phyloP scores from a whole-genome alignment of 805 yeast genomes.

The Candida patagonica region DNA sequence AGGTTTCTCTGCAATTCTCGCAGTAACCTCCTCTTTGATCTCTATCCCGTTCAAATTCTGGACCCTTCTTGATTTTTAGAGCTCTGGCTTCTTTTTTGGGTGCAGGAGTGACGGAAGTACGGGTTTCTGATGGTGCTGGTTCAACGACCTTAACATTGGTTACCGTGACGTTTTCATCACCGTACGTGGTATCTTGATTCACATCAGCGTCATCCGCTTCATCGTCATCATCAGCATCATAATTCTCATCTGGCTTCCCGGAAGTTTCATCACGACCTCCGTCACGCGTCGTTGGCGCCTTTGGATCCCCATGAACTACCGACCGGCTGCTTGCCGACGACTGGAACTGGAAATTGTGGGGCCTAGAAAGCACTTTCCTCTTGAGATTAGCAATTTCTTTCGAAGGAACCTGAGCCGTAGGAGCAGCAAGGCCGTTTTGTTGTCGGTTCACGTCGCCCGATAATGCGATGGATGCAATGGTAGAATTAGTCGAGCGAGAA shows the following conservation, averaged over 20 bases:
- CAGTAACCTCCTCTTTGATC: slow-evolving; percentile 58
- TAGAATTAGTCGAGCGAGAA: slow-evolving; percentile 29
- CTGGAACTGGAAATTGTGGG: not conserved
- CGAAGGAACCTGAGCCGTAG: slow-evolving; percentile 26
- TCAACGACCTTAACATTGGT: not conserved
- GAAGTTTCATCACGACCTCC: not conserved
- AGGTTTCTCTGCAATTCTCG: slow-evolving; percentile 84
- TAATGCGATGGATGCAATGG: slow-evolving; percentile 28
- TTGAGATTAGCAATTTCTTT: slow-evolving; percentile 35
- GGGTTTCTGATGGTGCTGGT: not conserved
- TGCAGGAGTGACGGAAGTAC: not conserved
- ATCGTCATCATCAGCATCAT: not conserved
- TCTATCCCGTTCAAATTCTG: slow-evolving; percentile 3
- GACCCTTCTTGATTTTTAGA: slow-evolving; percentile 3
- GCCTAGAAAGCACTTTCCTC: slow-evolving; percentile 27
- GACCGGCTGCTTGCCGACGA: not conserved
- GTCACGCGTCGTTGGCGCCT: not conserved
- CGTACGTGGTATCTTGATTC: not conserved
- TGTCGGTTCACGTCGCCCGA: slow-evolving; percentile 20
- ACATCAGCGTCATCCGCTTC: not conserved
- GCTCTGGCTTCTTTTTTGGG: not conserved
- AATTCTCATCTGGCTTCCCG: not conserved
- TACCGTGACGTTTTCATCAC: not conserved
- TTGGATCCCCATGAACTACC: no score
- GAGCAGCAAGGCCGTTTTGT: slow-evolving; percentile 26